phyloP scores from a whole-genome alignment of 202 grass and related monocot genomes.

The Schoenoplectus tabernaemontani region DNA sequence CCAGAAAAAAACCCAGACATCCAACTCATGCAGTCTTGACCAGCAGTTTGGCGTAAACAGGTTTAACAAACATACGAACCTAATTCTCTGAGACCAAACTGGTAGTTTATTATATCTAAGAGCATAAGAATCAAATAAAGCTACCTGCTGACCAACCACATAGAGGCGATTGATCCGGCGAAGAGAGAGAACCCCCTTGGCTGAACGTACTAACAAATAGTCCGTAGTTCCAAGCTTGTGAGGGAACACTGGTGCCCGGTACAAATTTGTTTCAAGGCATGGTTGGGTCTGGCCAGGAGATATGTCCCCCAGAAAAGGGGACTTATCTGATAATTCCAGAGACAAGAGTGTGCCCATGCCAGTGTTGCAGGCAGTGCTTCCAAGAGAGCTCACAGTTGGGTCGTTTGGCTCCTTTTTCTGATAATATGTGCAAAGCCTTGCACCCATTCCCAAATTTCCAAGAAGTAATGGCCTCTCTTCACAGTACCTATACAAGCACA shows the following conservation, averaged over 20 bases:
- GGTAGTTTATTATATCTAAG: background rate
- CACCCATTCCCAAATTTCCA: slow-evolving; percentile 88
- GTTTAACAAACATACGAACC: background rate
- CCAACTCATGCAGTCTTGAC: background rate
- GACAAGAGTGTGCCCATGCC: slow-evolving; percentile 64
- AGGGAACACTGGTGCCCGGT: slow-evolving; percentile 77
- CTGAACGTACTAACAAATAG: slow-evolving; percentile 88
- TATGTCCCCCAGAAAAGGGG: slow-evolving; percentile 89
- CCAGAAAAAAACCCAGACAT: background rate
- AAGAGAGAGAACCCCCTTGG: slow-evolving; percentile 80
- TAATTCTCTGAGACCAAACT: background rate
- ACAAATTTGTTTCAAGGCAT: slow-evolving; percentile 95
- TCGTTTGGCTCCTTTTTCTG: slow-evolving; percentile 70
- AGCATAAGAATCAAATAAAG: slow-evolving; percentile 3
- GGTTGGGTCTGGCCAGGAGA: slow-evolving; percentile 61
- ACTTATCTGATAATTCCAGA: slow-evolving; percentile 85
- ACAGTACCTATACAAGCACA: slow-evolving; percentile 56
- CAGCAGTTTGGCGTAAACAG: background rate
- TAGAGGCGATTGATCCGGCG: slow-evolving; percentile 77
- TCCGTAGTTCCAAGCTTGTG: slow-evolving; percentile 70
- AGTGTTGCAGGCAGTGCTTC: slow-evolving; percentile 34
- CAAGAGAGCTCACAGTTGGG: slow-evolving; percentile 49
- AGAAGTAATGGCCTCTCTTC: slow-evolving; percentile 92
- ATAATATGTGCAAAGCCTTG: slow-evolving; percentile 91
- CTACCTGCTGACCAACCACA: slow-evolving; percentile 89